A percentile compares a stretch with the other conserved stretches of the same genome.
These are phyloP conservation scores for Jaapia argillacea DNA, from an alignment of 768 basidiomycete species.

Conservation along the genomic window DNA sequence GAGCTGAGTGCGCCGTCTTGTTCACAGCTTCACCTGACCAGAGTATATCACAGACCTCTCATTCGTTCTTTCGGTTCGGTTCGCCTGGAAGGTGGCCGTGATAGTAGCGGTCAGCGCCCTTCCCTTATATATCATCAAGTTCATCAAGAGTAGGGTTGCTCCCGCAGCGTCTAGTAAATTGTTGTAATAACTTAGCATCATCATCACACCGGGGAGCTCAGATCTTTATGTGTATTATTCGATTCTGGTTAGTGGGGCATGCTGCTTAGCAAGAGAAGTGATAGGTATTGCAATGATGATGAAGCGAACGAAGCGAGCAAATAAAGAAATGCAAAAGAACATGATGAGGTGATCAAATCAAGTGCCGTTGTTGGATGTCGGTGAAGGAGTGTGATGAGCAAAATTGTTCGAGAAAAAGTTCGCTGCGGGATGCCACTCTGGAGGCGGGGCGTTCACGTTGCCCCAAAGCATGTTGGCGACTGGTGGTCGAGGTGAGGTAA, in stretches of 20 bases:
- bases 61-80: slow-evolving; percentile 81
- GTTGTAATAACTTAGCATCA: slow-evolving; percentile 28
- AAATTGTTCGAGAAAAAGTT: slow-evolving; percentile 39
- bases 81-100: slow-evolving; percentile 90
- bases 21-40: slow-evolving; percentile 5
- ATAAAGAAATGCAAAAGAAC: slow-evolving; percentile 4
- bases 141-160: slow-evolving; percentile 75
- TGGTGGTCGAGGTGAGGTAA: slow-evolving; percentile 24
- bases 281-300: slow-evolving; percentile 12
- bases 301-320: slow-evolving; percentile 12
- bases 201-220: neutral
- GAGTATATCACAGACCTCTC: slow-evolving; percentile 55
- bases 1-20: neutral
- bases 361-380: slow-evolving; percentile 29
- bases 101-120: slow-evolving; percentile 92
- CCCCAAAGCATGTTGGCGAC: slow-evolving; percentile 32
- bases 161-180: slow-evolving; percentile 94
- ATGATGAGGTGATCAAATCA: slow-evolving; percentile 10
- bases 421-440: slow-evolving; percentile 42
- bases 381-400: slow-evolving; percentile 37
- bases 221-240: neutral
- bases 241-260: neutral
- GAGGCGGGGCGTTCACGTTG: slow-evolving; percentile 16
- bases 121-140: slow-evolving; percentile 85
- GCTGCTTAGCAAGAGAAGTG: slow-evolving; percentile 6